phyloP scores from a whole-genome alignment of 1,284 basidiomycete genomes.

The Cryptococcus sp. region DNA sequence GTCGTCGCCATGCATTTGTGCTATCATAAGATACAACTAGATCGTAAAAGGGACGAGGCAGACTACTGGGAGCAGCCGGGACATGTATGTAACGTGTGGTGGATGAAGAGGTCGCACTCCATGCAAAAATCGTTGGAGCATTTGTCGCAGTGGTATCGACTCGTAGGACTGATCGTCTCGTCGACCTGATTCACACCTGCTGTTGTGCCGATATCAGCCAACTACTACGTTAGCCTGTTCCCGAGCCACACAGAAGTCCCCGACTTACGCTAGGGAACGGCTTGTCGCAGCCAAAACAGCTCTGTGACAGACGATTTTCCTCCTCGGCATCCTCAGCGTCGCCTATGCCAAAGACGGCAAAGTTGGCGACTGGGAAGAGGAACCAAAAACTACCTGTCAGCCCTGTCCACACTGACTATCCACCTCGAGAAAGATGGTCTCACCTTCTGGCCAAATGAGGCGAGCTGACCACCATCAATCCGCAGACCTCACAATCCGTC shows the following conservation, averaged over 20 bases:
- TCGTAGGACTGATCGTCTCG: constrained; percentile 68
- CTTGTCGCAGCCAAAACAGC: constrained; percentile 67
- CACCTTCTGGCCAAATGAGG: constrained; percentile 94
- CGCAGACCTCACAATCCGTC: constrained; percentile 95
- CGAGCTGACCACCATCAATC: constrained; percentile 94
- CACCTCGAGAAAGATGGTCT: constrained; percentile 31
- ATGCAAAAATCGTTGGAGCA: constrained; percentile 56
- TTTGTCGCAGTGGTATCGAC: constrained; percentile 61
- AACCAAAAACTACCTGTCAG: constrained; percentile 47
- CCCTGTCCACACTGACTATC: not conserved
- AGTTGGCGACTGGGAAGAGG: constrained; percentile 37
- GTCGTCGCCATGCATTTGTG: not conserved
- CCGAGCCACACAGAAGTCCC: not conserved
- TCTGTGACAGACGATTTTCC: constrained; percentile 22
- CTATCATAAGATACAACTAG: not conserved
- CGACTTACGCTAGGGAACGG: constrained; percentile 53
- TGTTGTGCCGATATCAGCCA: constrained; percentile 15
- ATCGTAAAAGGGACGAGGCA: not conserved
- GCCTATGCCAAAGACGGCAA: constrained; percentile 20
- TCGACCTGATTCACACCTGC: constrained; percentile 46
- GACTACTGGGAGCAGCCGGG: constrained; percentile 48
- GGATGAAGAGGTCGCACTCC: constrained; percentile 69
- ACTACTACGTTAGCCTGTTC: constrained; percentile 4
- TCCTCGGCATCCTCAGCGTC: constrained; percentile 42
- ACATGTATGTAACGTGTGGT: constrained; percentile 67